Base-by-base conservation (phyloP, 1,284 basidiomycete species). In the Ceratobasidium sp. region DNA sequence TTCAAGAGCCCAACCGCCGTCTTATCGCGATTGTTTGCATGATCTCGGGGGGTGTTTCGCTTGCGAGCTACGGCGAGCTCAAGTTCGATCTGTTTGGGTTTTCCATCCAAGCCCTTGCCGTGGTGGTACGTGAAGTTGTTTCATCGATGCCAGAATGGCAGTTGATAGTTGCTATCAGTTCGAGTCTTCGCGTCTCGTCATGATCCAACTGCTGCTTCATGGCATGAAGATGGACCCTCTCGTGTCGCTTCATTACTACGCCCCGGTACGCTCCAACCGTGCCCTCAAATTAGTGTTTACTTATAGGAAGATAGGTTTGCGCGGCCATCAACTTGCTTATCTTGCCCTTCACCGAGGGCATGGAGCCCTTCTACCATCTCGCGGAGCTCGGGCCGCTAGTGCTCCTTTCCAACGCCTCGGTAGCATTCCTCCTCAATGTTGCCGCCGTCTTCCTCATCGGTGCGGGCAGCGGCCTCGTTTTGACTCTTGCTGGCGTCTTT, bases 201-300 rank as follows among this genome's bases (percentile, higher is more conserved):
- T 99, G 93, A 98, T 99, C 80, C 94, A 99, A 85, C 92, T 97
- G 77, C 90, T 99, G 57, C 89, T 99, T 1, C 97, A 99, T 85
- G 96, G 96, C 67, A 88, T 98, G 84, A 97, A 98, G 88, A 96
- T 98, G 96, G 96, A 98, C 85, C 97, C 97, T 2, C 90, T 98
- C 41, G 96, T 97, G 35, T 98, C 96, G 46, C 87, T 99, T 77
- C 95, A 98, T 87, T 99, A 98, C 88, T 97, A 96, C 84, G 95
- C 95, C 10, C 95, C 95, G n/a, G 94, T 83, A 75, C 3, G 81
- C 69, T 41, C 48, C 30, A n/a, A 20, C 44, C 64, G n/a, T 18
- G 20, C 41, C 30, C 23, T 38, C 12, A 23, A 46, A 64, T 64
- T 30, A 6, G 48, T 46, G 23, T 16, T 66, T 66, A 27, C 23